Evolutionary conservation across 768 basidiomycete genomes (phyloP).

Genomic region (Plicaturopsis crispa): DNA sequence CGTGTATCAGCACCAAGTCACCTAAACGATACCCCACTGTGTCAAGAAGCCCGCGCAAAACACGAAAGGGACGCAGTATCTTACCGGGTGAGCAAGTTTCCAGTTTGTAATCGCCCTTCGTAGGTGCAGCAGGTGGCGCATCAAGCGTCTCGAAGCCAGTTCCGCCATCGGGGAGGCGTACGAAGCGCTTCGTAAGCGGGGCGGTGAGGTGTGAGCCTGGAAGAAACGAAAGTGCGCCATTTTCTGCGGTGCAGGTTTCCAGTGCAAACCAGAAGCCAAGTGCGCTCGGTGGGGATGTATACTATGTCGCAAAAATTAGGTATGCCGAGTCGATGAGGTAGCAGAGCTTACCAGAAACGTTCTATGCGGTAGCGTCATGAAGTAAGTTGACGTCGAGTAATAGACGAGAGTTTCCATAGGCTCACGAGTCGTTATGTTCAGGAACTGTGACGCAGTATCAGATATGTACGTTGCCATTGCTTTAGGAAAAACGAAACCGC

Average conservation of each 20-base stretch:
- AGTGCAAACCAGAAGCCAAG: conserved; percentile 97
- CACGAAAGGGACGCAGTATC: not conserved
- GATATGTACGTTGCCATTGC: not conserved
- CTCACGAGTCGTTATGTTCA: conserved; percentile 91
- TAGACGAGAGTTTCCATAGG: conserved; percentile 11
- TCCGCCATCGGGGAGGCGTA: conserved; percentile 67
- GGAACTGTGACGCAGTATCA: conserved; percentile 44
- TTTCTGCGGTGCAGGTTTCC: conserved; percentile 75
- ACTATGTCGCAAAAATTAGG: conserved; percentile 36
- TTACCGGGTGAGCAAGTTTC: conserved; percentile 71
- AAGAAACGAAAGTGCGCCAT: conserved; percentile 83
- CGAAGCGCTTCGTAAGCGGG: conserved; percentile 77
- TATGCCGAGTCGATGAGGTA: not conserved
- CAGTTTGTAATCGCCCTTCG: conserved; percentile 47
- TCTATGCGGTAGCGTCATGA: conserved; percentile 23
- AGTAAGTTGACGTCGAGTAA: conserved; percentile 3
- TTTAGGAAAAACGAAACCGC: conserved; percentile 8
- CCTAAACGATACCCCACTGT: conserved; percentile 32
- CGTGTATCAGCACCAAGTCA: conserved; percentile 91
- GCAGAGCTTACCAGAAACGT: conserved; percentile 58
- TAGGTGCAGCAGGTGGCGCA: conserved; percentile 14
- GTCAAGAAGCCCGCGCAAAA: conserved; percentile 1
- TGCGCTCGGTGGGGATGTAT: conserved; percentile 86
- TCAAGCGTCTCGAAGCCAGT: conserved; percentile 76
- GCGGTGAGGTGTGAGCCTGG: conserved; percentile 82